Percentiles rank a stretch among this genome's conserved stretches.
These are phyloP conservation scores for Syzygium syzygioides DNA, from an alignment of 441 rosid genomes.

Conservation along the genomic window DNA sequence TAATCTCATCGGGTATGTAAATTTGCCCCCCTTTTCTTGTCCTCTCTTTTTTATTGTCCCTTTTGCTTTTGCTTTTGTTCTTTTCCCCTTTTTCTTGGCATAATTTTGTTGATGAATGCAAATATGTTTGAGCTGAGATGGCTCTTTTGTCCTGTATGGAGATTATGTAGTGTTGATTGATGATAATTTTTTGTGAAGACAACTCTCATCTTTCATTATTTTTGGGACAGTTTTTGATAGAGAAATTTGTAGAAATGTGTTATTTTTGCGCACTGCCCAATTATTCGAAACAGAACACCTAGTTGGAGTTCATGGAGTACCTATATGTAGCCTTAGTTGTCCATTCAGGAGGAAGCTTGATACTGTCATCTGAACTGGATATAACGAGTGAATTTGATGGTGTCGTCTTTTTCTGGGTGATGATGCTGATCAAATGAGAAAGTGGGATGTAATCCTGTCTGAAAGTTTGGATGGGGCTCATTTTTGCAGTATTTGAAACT, in stretches of 20 bases:
- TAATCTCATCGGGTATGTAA: constrained; percentile 57
- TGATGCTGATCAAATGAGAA: background rate
- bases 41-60: background rate
- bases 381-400: background rate
- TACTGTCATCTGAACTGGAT: background rate
- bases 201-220: background rate
- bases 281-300: background rate
- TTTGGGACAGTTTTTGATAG: background rate
- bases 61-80: background rate
- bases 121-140: background rate
- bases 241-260: background rate
- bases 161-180: background rate
- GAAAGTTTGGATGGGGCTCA: background rate
- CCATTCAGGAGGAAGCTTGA: background rate
- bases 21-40: background rate
- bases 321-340: background rate
- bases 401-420: background rate
- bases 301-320: background rate
- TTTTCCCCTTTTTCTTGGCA: background rate
- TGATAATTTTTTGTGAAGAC: background rate
- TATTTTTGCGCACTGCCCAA: background rate
- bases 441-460: background rate
- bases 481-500: background rate
- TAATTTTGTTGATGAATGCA: background rate
- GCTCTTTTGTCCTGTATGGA: background rate